Evolutionary conservation across 2,329 filamentous ascomycete genomes (phyloP), one percentile per base, ranked within the genome.

Genomic region (Penicillium vulpinum): DNA sequence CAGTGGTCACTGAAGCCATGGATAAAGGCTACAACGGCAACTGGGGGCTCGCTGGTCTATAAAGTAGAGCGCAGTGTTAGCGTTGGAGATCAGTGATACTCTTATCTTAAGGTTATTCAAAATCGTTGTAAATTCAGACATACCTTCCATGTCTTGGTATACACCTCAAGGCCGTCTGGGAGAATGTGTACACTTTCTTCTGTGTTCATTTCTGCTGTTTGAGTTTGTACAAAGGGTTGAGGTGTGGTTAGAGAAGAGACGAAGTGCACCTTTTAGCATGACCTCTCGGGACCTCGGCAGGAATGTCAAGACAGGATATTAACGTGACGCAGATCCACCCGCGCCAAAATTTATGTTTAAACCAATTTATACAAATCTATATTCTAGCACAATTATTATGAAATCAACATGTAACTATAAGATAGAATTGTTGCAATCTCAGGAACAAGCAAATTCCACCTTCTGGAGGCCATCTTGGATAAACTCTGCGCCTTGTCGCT

Each of bases 1-100:
- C 80, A 80, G 74, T 95, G 91, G 75, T 96, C 92, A 73, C 86
- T 91, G 81, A 92, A 97, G 67, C 92, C 92, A 77, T 97, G 92
- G 61, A 97, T 78, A 75, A 95, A 89, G 67, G 94, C 81, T 48
- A 96, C 74, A 64, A 89, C 89, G 35, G 92, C 92, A 67, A 83
- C 84, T 54, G 83, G 75, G 24, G 47, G 28, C 50, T 29, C 59
- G 13, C 21, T 54, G 18, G 57, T 56, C 57, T 56, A 26, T 36
- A 26, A 1, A 15, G 28, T 44, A 22, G 29, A 26, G 31, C 24
- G 29, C 7, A 2, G 18, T 28, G n/a, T 55, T 36, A 55, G 45
- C 22, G 40, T 36, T 36, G 36, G 9, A 41, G 4, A 35, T 51
- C n/a, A 24, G n/a, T n/a, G n/a, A 53, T 21, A 10, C 4, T 2